Base-by-base conservation (phyloP, 345 rosid species). In the Hevea brasiliensis region DNA sequence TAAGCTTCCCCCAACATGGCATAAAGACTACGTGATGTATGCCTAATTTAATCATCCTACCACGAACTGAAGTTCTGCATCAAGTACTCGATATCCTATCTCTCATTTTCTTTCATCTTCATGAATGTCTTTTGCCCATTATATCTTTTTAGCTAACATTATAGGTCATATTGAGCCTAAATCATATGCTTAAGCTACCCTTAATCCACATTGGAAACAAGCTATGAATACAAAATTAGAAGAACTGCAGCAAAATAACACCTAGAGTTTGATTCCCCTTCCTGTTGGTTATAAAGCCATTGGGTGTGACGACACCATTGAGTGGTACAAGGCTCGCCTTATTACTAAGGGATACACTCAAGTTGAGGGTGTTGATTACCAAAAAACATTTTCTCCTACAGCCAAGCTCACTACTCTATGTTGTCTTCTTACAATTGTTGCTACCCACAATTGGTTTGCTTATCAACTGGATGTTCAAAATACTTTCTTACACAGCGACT, bases 301-400 rank as follows among this genome's bases (percentile, higher is more conserved):
- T 56, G 29, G 65, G 42, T 61, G 65, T 20, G 68, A 64, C 20
- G 68, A 51, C 1, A 64, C 29, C n/a, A 64, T 64, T 42, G 68
- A 64, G 21, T 13, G 29, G 21, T 64, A 40, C 27, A 64, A 64
- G 20, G 68, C 68, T 41, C 51, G 51, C 51, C 15, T 64, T 5
- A 51, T 42, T 6, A 0, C 68, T 13, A 64, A 41, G 2, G 27
- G 68, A 11, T 56, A 53, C 21, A 53, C 57, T 13, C 37, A 32
- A 32, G 37, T 32, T 2, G 37, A 32, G 4, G 37, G 37, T 61
- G 15, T 27, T 8, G n/a, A 61, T 32, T 61, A 61, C 14, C 6
- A 9, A 7, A n/a, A 61, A 32, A 29, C 42, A 2, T 61, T 61
- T 61, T 35, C 65, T 32, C 37, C 44, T 6, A 61, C 44, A n/a